Evolutionary conservation across 495 filamentous ascomycete genomes (phyloP).

Genomic region (Astrothelium macrocarpum): DNA sequence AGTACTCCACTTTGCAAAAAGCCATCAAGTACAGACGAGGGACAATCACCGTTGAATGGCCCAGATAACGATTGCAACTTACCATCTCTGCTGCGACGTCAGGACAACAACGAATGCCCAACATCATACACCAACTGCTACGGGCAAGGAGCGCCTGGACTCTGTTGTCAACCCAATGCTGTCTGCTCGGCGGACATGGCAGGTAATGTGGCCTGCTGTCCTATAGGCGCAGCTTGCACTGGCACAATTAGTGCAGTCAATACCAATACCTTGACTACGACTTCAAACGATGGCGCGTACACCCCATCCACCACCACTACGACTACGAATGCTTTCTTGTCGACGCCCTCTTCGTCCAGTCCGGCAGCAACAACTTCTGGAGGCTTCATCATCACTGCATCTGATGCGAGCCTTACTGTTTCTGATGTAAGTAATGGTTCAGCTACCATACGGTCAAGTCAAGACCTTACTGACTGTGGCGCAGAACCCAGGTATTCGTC

Average conservation of each 20-base stretch:
- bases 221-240: constrained; percentile 50
- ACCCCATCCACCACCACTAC: neutral
- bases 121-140: constrained; percentile 43
- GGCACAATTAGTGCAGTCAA: constrained; percentile 40
- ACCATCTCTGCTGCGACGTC: neutral
- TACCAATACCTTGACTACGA: constrained; percentile 5
- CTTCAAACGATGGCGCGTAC: neutral
- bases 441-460: neutral
- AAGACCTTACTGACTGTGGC: neutral
- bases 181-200: constrained; percentile 49
- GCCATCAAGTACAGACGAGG: neutral
- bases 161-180: constrained; percentile 48
- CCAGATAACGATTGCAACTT: neutral
- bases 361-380: neutral
- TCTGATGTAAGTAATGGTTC: neutral
- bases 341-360: neutral
- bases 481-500: neutral
- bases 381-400: neutral
- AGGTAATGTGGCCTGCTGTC: constrained; percentile 58
- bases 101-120: constrained; percentile 34
- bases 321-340: neutral
- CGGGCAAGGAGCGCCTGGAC: constrained; percentile 38
- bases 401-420: neutral
- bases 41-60: neutral
- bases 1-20: neutral